A percentile compares a stretch with the other conserved stretches of the same genome.
These are phyloP conservation scores for Vanderwaltozyma tropicalis DNA, from an alignment of 805 yeast genomes.

Conservation along the genomic window DNA sequence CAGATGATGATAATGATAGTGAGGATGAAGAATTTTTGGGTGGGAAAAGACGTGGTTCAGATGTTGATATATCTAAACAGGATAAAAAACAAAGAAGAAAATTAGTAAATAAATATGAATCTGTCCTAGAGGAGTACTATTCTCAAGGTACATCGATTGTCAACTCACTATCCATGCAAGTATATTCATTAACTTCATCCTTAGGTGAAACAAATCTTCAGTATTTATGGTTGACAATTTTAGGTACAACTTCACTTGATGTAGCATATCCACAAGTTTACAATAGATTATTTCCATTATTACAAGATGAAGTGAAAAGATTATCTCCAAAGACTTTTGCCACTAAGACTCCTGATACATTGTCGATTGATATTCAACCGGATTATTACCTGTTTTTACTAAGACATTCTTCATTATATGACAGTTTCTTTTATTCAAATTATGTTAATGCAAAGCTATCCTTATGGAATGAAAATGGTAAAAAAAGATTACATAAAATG, in stretches of 20 bases:
- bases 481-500: constrained; percentile 74
- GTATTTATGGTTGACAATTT: constrained; percentile 75
- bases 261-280: constrained; percentile 65
- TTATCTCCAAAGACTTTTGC: constrained; percentile 35
- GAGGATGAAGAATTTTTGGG: constrained; percentile 9
- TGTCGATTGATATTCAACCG: constrained; percentile 53
- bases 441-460: constrained; percentile 80
- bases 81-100: constrained; percentile 33
- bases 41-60: constrained; percentile 17
- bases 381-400: constrained; percentile 80
- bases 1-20: constrained; percentile 25
- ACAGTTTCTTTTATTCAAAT: constrained; percentile 82
- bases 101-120: constrained; percentile 39
- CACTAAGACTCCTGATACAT: constrained; percentile 31
- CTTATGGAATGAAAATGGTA: constrained; percentile 88
- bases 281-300: constrained; percentile 56
- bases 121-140: constrained; percentile 62
- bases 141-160: constrained; percentile 70
- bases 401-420: constrained; percentile 89
- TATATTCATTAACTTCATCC: constrained; percentile 68
- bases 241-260: constrained; percentile 80
- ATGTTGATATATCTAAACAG: constrained; percentile 9
- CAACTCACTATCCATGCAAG: constrained; percentile 66
- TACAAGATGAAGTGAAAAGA: constrained; percentile 75
- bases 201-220: constrained; percentile 69